These are phyloP conservation scores for Globisporangium lucens DNA, from an alignment of 352 stramenopile genomes.

Conservation along the genomic window DNA sequence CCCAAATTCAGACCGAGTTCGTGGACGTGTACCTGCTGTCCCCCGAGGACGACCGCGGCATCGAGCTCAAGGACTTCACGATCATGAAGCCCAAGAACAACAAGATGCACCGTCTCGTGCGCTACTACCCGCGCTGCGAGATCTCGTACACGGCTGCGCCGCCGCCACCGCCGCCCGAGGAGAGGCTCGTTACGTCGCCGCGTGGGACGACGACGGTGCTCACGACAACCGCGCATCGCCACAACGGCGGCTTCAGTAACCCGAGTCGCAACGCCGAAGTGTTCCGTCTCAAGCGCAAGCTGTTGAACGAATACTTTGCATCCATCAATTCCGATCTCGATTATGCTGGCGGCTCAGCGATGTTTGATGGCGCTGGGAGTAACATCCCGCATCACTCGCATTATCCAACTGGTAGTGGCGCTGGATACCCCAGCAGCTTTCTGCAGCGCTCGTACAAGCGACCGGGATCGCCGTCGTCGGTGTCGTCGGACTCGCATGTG, in stretches of 20 bases:
- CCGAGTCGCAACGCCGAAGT: slow-evolving; percentile 66
- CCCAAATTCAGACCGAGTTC: slow-evolving; percentile 37
- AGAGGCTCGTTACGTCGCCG: slow-evolving; percentile 53
- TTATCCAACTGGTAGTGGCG: not conserved
- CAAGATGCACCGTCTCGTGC: slow-evolving; percentile 68
- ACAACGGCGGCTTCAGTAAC: slow-evolving; percentile 75
- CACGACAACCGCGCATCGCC: slow-evolving; percentile 38
- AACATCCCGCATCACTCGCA: not conserved
- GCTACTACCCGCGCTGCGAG: slow-evolving; percentile 60
- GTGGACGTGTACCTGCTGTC: slow-evolving; percentile 75
- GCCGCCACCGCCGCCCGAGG: slow-evolving; percentile 38
- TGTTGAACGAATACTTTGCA: slow-evolving; percentile 58
- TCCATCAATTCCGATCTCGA: slow-evolving; percentile 16
- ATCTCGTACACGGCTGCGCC: slow-evolving; percentile 70
- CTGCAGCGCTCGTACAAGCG: slow-evolving; percentile 18
- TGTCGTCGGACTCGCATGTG: slow-evolving; percentile 8
- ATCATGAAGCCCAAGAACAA: slow-evolving; percentile 84
- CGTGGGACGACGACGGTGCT: slow-evolving; percentile 48
- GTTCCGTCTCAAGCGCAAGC: slow-evolving; percentile 58
- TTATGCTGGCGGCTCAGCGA: not conserved
- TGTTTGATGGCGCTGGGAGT: not conserved
- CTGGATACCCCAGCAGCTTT: slow-evolving; percentile 1
- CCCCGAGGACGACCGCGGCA: slow-evolving; percentile 54
- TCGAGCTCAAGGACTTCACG: slow-evolving; percentile 77
- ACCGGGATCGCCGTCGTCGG: slow-evolving; percentile 13